These are phyloP conservation scores for Suillus cothurnatus DNA, from an alignment of 768 basidiomycete species.

Conservation along the genomic window DNA sequence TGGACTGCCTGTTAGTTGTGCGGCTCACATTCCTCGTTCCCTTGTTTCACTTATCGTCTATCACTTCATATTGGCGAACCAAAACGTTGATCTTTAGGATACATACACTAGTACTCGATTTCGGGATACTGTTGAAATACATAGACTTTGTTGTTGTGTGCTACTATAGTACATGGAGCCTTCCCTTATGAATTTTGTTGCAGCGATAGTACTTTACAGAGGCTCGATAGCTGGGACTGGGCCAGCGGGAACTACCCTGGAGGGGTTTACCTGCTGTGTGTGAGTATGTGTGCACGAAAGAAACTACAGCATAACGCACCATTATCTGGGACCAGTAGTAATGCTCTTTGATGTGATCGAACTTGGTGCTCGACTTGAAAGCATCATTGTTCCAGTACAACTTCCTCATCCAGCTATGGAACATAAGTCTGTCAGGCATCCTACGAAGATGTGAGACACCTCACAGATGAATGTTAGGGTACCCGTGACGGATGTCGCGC, in stretches of 20 bases:
- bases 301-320: slow-evolving; percentile 15
- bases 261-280: slow-evolving; percentile 69
- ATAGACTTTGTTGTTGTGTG: slow-evolving; percentile 3
- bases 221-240: slow-evolving; percentile 72
- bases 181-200: background rate
- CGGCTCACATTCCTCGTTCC: background rate
- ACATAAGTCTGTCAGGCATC: background rate
- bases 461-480: slow-evolving; percentile 74
- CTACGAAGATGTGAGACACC: background rate
- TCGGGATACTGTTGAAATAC: background rate
- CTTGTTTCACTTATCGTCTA: background rate
- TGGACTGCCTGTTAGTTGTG: background rate
- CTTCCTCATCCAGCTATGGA: slow-evolving; percentile 72
- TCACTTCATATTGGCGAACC: background rate
- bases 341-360: slow-evolving; percentile 67
- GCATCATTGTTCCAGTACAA: slow-evolving; percentile 91
- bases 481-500: slow-evolving; percentile 81
- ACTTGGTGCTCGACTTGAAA: slow-evolving; percentile 86
- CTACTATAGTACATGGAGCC: slow-evolving; percentile 27
- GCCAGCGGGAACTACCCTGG: slow-evolving; percentile 74
- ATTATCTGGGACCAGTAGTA: slow-evolving; percentile 41
- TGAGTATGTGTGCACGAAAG: slow-evolving; percentile 5
- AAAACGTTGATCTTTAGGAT: background rate
- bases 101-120: background rate
- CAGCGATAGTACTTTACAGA: slow-evolving; percentile 34